phyloP scores from a whole-genome alignment of 805 yeast genomes.

The Sugiyamaella mastotermitis region DNA sequence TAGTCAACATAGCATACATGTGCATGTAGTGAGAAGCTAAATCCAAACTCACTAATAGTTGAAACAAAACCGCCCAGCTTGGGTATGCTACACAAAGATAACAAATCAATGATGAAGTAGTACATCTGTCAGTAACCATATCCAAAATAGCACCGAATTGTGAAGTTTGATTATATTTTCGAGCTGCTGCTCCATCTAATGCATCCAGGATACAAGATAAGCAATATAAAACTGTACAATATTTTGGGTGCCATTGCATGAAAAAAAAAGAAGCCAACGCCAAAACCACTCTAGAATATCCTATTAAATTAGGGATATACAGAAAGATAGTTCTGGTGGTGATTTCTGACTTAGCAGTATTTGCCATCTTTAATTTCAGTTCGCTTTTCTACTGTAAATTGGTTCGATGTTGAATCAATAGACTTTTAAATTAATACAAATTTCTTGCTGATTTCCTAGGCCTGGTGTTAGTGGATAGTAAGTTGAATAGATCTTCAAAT shows the following conservation, averaged over 20 bases:
- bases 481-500: too few relatives aligned
- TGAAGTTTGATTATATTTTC: conserved; percentile 82
- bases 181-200: conserved; percentile 91
- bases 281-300: conserved; percentile 76
- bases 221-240: conserved; percentile 72
- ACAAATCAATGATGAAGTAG: conserved; percentile 89
- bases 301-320: conserved; percentile 88
- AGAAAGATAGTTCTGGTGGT: conserved; percentile 56
- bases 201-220: conserved; percentile 92
- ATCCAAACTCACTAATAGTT: conserved; percentile 68
- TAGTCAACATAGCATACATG: conserved; percentile 87
- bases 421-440: too few relatives aligned
- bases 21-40: conserved; percentile 96
- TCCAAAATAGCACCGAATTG: conserved; percentile 94
- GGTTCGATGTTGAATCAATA: too few relatives aligned
- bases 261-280: conserved; percentile 73
- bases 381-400: too few relatives aligned
- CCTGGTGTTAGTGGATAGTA: too few relatives aligned
- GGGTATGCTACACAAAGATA: conserved; percentile 81
- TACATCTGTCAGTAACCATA: conserved; percentile 98
- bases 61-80: conserved; percentile 62
- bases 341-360: too few relatives aligned
- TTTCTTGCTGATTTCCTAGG: too few relatives aligned
- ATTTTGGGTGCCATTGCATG: conserved; percentile 79
- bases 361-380: too few relatives aligned